Evolutionary conservation across 345 rosid genomes (phyloP).

Genomic region (Anastatica hierochuntica): DNA sequence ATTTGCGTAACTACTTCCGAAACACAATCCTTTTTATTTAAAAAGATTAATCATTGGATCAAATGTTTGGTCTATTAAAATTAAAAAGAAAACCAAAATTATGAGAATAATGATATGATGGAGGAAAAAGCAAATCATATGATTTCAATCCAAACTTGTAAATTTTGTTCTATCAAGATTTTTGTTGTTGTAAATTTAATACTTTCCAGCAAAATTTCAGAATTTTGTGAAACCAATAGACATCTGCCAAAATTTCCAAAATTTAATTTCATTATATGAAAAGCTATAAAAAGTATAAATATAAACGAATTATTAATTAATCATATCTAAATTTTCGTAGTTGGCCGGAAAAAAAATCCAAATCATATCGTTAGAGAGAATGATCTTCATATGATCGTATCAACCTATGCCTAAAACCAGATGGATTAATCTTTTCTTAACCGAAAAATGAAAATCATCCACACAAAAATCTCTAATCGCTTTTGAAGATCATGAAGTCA

Average conservation of each 20-base stretch:
- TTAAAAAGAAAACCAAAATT: neutral
- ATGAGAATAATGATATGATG: neutral
- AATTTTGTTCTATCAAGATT: too few species aligned
- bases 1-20: too few species aligned
- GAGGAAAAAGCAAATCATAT: neutral
- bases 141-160: neutral
- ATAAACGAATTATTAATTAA: neutral
- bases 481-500: neutral
- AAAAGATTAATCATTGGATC: neutral
- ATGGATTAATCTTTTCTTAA: neutral
- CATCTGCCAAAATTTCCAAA: neutral
- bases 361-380: neutral
- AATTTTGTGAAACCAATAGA: slow-evolving; percentile 4
- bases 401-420: neutral
- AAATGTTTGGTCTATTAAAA: neutral
- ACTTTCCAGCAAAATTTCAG: too few species aligned
- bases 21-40: neutral
- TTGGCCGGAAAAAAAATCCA: too few species aligned
- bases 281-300: neutral
- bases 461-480: neutral
- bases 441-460: neutral
- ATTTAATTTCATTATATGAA: neutral
- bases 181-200: too few species aligned
- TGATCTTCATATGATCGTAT: too few species aligned
- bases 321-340: neutral